Evolutionary conservation across 495 filamentous ascomycete genomes (phyloP).

Genomic region (Neurospora sp.): DNA sequence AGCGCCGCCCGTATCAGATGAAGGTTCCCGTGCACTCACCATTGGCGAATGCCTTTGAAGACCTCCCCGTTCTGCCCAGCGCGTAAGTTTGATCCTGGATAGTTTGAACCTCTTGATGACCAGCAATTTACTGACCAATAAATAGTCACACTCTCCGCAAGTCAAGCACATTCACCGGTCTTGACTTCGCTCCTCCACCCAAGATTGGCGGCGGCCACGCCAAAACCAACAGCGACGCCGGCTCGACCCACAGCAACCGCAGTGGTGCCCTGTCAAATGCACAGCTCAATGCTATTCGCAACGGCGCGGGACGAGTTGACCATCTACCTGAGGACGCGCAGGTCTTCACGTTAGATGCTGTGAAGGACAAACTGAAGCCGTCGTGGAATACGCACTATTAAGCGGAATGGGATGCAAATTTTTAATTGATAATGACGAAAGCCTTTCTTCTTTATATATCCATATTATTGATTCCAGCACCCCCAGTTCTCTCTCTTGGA

Average conservation of each 20-base stretch:
- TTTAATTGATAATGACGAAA: conserved; percentile 1
- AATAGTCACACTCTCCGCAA: conserved; percentile 74
- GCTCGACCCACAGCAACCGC: conserved; percentile 78
- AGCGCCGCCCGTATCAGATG: conserved; percentile 62
- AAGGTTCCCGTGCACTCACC: conserved; percentile 62
- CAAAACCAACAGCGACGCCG: conserved; percentile 69
- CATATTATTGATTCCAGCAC: neutral
- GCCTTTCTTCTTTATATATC: neutral
- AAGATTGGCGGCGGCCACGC: conserved; percentile 56
- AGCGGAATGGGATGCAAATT: neutral
- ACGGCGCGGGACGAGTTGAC: conserved; percentile 83
- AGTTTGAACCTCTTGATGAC: neutral
- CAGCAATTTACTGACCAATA: conserved; percentile 4
- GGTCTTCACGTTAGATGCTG: conserved; percentile 70
- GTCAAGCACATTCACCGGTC: conserved; percentile 75
- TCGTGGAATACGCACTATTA: conserved; percentile 57
- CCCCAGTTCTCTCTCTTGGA: neutral
- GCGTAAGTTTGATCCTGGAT: conserved; percentile 54
- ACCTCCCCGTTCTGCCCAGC: conserved; percentile 75
- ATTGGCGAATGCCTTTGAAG: conserved; percentile 74
- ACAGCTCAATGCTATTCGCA: conserved; percentile 69
- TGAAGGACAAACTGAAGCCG: conserved; percentile 63
- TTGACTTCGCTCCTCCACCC: conserved; percentile 92
- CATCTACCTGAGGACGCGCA: conserved; percentile 63
- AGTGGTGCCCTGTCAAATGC: conserved; percentile 60